A percentile compares a stretch with the other conserved stretches of the same genome.
phyloP scores from a whole-genome alignment of 805 yeast genomes.

The Soucietia sequanensis region DNA sequence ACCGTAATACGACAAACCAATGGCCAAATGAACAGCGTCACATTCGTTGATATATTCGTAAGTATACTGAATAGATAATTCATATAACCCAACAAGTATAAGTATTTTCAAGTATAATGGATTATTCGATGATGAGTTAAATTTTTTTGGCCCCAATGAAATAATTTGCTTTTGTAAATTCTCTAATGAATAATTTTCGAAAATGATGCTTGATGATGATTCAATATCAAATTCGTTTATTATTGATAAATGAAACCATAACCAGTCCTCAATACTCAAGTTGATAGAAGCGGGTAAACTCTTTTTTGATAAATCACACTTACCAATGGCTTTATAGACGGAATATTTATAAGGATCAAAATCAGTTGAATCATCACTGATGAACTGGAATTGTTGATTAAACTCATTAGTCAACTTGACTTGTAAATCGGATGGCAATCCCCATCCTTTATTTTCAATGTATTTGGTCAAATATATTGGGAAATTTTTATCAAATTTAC shows the following conservation, averaged over 20 bases:
- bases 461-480: conserved; percentile 75
- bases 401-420: conserved; percentile 77
- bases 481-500: conserved; percentile 82
- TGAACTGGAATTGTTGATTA: conserved; percentile 72
- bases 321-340: conserved; percentile 88
- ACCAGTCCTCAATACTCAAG: conserved; percentile 89
- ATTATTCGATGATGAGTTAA: conserved; percentile 62
- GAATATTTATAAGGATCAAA: conserved; percentile 91
- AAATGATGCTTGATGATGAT: conserved; percentile 48
- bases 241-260: conserved; percentile 87
- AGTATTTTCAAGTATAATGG: conserved; percentile 74
- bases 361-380: conserved; percentile 45
- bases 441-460: conserved; percentile 48
- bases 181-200: conserved; percentile 67
- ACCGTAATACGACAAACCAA: conserved; percentile 74
- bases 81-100: conserved; percentile 75
- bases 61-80: conserved; percentile 68
- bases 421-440: conserved; percentile 63
- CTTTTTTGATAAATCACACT: conserved; percentile 72
- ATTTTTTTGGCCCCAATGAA: conserved; percentile 70
- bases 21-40: conserved; percentile 87
- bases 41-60: conserved; percentile 63
- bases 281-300: conserved; percentile 66
- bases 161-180: conserved; percentile 74
- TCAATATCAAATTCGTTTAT: conserved; percentile 65